A percentile compares a stretch with the other conserved stretches of the same genome.
Evolutionary conservation across 352 stramenopile genomes (phyloP).

Genomic region (Phytophthora citricola): DNA sequence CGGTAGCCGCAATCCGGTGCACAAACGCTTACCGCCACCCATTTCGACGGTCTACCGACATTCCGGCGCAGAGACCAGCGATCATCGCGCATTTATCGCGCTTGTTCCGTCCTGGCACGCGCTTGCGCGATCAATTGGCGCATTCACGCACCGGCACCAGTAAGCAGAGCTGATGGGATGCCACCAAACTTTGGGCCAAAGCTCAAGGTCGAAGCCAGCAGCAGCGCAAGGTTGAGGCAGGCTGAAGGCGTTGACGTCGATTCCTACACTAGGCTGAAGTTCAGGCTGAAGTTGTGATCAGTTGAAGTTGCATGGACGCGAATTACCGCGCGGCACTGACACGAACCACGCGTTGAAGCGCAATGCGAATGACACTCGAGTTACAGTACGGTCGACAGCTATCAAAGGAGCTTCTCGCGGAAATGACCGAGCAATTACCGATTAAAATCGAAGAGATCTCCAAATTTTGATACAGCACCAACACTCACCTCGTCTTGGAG

Average conservation of each 20-base stretch:
- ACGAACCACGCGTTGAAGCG: conserved; percentile 3
- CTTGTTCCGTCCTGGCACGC: conserved; percentile 15
- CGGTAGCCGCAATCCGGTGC: conserved; percentile 13
- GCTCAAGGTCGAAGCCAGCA: neutral
- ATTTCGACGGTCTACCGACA: conserved; percentile 25
- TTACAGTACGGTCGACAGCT: neutral
- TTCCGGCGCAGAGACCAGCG: conserved; percentile 6
- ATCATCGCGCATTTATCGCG: conserved; percentile 7
- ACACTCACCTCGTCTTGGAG: too few relatives aligned
- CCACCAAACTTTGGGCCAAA: neutral
- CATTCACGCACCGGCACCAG: conserved; percentile 11
- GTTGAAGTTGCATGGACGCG: conserved; percentile 6
- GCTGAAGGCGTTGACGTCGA: neutral
- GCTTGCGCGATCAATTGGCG: conserved; percentile 2
- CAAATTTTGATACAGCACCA: neutral
- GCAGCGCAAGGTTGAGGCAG: neutral
- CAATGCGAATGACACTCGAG: neutral
- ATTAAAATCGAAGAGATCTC: conserved; percentile 2
- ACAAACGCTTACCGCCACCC: conserved; percentile 21
- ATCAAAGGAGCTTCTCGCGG: neutral
- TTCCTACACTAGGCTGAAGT: conserved; percentile 17
- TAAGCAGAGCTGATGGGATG: conserved; percentile 18
- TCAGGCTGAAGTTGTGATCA: neutral
- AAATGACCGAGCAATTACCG: neutral
- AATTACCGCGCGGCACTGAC: conserved; percentile 4